Base-by-base conservation (phyloP, 768 basidiomycete species). In the Russula sp. region DNA sequence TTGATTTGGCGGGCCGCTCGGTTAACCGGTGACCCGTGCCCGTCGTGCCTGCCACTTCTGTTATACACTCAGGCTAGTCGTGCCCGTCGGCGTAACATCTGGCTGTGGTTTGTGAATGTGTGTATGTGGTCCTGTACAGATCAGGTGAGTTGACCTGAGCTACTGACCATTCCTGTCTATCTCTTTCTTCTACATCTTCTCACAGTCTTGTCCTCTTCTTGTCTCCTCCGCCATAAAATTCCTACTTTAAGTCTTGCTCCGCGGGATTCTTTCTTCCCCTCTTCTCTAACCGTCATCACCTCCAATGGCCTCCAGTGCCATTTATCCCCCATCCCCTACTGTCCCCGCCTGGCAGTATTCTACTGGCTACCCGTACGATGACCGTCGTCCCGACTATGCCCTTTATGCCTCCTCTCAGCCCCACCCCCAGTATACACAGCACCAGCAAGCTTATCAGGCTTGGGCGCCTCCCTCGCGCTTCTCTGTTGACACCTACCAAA, bases 401-500 rank as follows among this genome's bases (percentile, higher is more conserved):
- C 47, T 51, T 42, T 57, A 55, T 55, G 4, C 66, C 7, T 20
- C 49, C 35, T 47, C 59, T 11, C 50, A 35, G 8, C 39, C 39
- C 6, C 56, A 27, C 18, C 66, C 50, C 6, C 40, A n/a, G 32
- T 50, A 51, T 44, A 5, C 57, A 42, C 55, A 65, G 13, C 57
- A 42, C 31, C 45, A 58, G 8, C 57, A 53, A 31, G 34, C 8
- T n/a, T 49, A 57, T 58, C 67, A 63, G 32, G 45, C 44, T 37
- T 68, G 67, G 67, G 5, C 4, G 16, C 53, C 66, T 32, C 52
- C 64, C 27, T 35, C 64, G 18, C 52, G 14, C 54, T 52, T 39
- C 16, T 68, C 51, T 9, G 54, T 52, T 31, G 55, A 59, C 45
- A 57, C 67, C 32, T 66, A 68, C 53, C 57, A 39, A 32, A 58